Evolutionary conservation across 257 asterid species (phyloP).

Genomic region (Plectranthus barbatus): DNA sequence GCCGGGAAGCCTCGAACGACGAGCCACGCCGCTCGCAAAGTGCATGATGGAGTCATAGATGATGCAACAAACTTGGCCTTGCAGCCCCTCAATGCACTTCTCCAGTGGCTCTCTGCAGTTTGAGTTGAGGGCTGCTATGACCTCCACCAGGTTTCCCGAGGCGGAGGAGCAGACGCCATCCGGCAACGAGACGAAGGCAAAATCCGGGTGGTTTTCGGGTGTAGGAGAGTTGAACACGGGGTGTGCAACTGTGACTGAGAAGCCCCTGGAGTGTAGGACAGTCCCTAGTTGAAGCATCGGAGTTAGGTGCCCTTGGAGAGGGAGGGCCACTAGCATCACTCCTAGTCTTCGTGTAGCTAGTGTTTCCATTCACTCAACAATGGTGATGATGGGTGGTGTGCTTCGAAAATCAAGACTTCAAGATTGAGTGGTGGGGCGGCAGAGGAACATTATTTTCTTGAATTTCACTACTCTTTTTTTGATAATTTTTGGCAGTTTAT

Average conservation of each 20-base stretch:
- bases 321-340: conserved; percentile 23
- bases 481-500: background rate
- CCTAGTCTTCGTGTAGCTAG: background rate
- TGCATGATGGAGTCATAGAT: conserved; percentile 37
- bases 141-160: conserved; percentile 1
- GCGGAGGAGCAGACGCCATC: conserved; percentile 9
- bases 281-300: conserved; percentile 43
- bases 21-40: conserved; percentile 33
- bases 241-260: conserved; percentile 39
- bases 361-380: background rate
- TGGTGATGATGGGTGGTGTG: background rate
- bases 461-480: background rate
- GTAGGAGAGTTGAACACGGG: conserved; percentile 36
- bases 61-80: conserved; percentile 25
- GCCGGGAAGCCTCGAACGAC: conserved; percentile 23
- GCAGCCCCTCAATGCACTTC: conserved; percentile 11
- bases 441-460: background rate
- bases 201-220: conserved; percentile 33
- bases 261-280: conserved; percentile 38
- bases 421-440: too few relatives aligned
- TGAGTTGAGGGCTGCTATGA: conserved; percentile 13
- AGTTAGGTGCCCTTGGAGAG: conserved; percentile 51
- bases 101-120: conserved; percentile 28
- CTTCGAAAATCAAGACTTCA: too few relatives aligned
- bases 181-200: conserved; percentile 18